Percentiles rank a stretch among this genome's conserved stretches.
Evolutionary conservation across 345 rosid genomes (phyloP).

Genomic region (Boechera retrofracta): DNA sequence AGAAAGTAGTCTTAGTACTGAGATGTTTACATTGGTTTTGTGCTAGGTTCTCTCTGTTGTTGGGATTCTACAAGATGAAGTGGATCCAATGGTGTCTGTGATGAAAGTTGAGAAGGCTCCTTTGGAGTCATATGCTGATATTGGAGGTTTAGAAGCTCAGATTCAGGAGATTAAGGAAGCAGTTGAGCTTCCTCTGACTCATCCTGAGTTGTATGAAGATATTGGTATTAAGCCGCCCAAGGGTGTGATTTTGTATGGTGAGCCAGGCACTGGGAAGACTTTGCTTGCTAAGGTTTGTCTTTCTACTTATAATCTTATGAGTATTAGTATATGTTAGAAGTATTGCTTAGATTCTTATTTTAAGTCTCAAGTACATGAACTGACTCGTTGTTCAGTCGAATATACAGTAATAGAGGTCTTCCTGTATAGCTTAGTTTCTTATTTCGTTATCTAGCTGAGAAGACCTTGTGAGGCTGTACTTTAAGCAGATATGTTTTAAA

Average conservation of each 20-base stretch:
- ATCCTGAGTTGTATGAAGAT: slow-evolving; percentile 98
- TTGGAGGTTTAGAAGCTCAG: slow-evolving; percentile 99
- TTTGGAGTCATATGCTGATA: slow-evolving; percentile 94
- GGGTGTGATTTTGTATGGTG: slow-evolving; percentile 98
- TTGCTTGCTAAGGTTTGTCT: slow-evolving; percentile 87
- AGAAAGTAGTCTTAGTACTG: neutral
- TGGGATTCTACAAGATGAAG: slow-evolving; percentile 97
- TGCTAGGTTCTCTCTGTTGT: slow-evolving; percentile 89
- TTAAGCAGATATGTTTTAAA: neutral
- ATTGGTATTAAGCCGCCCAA: slow-evolving; percentile 99
- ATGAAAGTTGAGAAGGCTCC: slow-evolving; percentile 99
- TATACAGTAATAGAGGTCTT: neutral
- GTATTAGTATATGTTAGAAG: neutral
- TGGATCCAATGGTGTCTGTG: slow-evolving; percentile 99
- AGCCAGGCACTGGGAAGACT: slow-evolving; percentile 99
- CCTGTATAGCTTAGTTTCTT: neutral
- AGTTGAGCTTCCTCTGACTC: slow-evolving; percentile 97
- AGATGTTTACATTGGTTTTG: neutral
- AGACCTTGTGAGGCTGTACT: neutral
- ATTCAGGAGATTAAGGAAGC: slow-evolving; percentile 99
- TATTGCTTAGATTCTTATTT: neutral
- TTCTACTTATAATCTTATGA: neutral
- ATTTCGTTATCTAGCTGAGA: neutral
- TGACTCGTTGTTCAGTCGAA: neutral
- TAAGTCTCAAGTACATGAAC: neutral